phyloP scores from a whole-genome alignment of 371 early-diverging fungal genomes.

The Mortierella sp. region DNA sequence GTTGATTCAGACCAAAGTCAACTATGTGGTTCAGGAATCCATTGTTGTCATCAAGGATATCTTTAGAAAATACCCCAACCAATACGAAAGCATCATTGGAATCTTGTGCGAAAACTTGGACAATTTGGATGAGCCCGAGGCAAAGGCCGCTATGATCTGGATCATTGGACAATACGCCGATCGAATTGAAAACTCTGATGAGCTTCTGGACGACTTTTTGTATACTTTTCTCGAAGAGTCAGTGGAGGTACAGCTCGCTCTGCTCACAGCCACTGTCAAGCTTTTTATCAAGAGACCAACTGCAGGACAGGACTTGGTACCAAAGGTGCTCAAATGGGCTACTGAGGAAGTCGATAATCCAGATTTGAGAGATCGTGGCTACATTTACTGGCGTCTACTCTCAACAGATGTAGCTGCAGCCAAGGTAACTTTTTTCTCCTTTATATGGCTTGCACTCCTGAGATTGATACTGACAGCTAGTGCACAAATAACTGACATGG shows the following conservation, averaged over 20 bases:
- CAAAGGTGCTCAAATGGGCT: constrained; percentile 86
- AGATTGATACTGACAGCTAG: too few species aligned
- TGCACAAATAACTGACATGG: not conserved
- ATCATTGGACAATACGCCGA: constrained; percentile 98
- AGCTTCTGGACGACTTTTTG: constrained; percentile 81
- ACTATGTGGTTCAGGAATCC: constrained; percentile 93
- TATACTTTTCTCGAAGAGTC: constrained; percentile 82
- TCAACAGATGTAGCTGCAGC: constrained; percentile 93
- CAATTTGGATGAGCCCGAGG: constrained; percentile 91
- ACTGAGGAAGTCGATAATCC: constrained; percentile 95
- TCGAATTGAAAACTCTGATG: constrained; percentile 88
- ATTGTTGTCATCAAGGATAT: constrained; percentile 95
- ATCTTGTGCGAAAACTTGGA: constrained; percentile 92
- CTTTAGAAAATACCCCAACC: constrained; percentile 93
- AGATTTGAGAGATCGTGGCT: constrained; percentile 95
- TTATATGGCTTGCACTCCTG: not conserved
- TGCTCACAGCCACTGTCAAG: constrained; percentile 96
- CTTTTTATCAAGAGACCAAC: constrained; percentile 92
- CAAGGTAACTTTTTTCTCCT: constrained; percentile 60
- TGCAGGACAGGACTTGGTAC: constrained; percentile 90
- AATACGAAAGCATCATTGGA: constrained; percentile 89
- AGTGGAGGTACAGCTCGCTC: constrained; percentile 88
- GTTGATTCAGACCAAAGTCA: constrained; percentile 90
- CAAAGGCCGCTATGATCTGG: constrained; percentile 95
- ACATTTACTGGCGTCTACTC: constrained; percentile 96